Evolutionary conservation across 176 grass and related monocot genomes (phyloP).

Genomic region (Oryza meyeriana): DNA sequence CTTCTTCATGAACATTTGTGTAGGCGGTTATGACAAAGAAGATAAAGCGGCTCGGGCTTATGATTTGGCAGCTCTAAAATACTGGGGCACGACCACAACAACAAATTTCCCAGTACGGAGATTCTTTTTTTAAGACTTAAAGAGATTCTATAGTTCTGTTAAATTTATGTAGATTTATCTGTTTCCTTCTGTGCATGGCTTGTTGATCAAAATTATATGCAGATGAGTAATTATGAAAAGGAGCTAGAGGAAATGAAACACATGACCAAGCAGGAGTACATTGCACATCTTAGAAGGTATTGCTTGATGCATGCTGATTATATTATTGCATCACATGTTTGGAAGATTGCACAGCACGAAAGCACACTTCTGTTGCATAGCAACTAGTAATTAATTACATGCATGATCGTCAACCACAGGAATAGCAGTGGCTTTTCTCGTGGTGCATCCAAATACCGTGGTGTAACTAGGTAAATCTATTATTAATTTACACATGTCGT

Average conservation of each 20-base stretch:
- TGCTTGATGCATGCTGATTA: not conserved
- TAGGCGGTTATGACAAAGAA: slow-evolving; percentile 73
- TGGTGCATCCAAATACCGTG: slow-evolving; percentile 62
- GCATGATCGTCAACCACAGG: slow-evolving; percentile 26
- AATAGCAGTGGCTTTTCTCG: slow-evolving; percentile 81
- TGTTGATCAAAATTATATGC: not conserved
- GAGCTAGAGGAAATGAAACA: slow-evolving; percentile 72
- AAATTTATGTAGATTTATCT: not conserved
- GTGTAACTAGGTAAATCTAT: slow-evolving; percentile 56
- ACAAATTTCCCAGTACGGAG: slow-evolving; percentile 62
- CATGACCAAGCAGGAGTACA: slow-evolving; percentile 66
- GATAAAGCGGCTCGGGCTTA: slow-evolving; percentile 75
- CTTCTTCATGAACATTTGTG: slow-evolving; percentile 9
- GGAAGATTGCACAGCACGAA: not conserved
- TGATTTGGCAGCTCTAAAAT: slow-evolving; percentile 78
- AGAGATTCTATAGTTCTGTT: not conserved
- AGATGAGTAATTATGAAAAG: slow-evolving; percentile 54
- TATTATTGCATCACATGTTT: not conserved
- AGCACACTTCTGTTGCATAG: not conserved
- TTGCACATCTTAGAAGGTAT: slow-evolving; percentile 61
- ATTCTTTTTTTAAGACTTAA: not conserved
- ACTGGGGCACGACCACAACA: slow-evolving; percentile 66
- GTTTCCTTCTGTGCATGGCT: not conserved
- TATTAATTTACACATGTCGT: slow-evolving; percentile 1
- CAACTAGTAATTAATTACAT: not conserved